Conservation (phyloP, 2,329 filamentous ascomycete genomes). For the Colletotrichum filicis region DNA sequence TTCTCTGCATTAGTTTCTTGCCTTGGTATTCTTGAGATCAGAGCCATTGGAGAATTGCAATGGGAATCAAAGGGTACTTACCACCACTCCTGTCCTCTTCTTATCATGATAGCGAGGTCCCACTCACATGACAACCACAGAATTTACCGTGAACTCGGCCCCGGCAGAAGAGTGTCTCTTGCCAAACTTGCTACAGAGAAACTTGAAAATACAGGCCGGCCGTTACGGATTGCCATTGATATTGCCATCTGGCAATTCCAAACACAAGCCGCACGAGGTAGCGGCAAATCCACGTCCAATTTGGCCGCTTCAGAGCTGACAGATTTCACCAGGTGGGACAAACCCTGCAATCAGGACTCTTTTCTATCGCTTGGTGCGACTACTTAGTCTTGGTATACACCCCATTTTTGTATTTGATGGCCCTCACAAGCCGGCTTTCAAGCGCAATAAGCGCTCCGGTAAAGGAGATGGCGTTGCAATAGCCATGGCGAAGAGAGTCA, state of each 20-base stretch:
- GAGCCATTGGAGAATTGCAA: conserved; percentile 40
- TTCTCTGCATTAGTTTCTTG: not conserved
- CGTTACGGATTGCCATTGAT: conserved; percentile 89
- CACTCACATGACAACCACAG: conserved; percentile 56
- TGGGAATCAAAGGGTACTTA: conserved; percentile 75
- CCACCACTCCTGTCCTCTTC: not conserved
- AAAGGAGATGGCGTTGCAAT: conserved; percentile 74
- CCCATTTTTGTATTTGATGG: conserved; percentile 94
- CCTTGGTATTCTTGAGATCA: too few species aligned
- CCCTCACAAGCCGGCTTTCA: conserved; percentile 84
- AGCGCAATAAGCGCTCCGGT: conserved; percentile 82
- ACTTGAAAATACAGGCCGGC: conserved; percentile 75
- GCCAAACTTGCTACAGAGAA: conserved; percentile 84
- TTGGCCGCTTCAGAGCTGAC: not conserved
- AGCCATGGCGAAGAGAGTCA: conserved; percentile 83
- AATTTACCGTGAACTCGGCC: conserved; percentile 89
- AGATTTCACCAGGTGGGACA: conserved; percentile 70
- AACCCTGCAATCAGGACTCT: conserved; percentile 93
- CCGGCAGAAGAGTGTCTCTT: conserved; percentile 82
- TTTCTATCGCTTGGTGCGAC: conserved; percentile 87
- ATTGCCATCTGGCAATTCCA: conserved; percentile 99
- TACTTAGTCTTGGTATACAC: conserved; percentile 81
- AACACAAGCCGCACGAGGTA: conserved; percentile 81
- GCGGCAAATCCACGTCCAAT: not conserved
- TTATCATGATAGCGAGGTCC: conserved; percentile 33